Evolutionary conservation across 257 asterid genomes (phyloP), one percentile per base, ranked within the genome.

Genomic region (Schizonepeta tenuifolia): DNA sequence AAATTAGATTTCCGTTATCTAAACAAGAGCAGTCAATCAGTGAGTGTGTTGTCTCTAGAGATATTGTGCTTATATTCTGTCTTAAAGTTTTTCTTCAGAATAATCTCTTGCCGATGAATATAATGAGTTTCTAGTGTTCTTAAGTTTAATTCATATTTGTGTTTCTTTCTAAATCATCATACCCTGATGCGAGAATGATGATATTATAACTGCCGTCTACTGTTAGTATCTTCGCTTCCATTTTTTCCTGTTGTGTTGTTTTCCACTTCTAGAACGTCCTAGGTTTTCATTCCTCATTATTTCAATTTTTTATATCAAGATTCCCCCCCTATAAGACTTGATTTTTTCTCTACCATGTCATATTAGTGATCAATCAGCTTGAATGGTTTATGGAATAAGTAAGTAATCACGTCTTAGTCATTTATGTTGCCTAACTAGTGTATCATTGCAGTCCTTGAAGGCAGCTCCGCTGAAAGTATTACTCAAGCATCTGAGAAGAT

Each of bases 391-490:
- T 11, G 21, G 50, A 81, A n/a, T 61, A 70, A 81, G 21, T 61
- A 70, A 14, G 56, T 64, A 44, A 58, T 54, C 59, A 54, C 51
- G 61, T 68, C 44, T n/a, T 58, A 24, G 72, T 54, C 53, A 13
- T 20, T 56, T 17, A 44, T 54, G 47, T 36, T 43, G 54, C 21
- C 57, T 69, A 72, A 67, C 54, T 44, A 66, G 59, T 72, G 49
- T 72, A 77, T 75, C 69, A 36, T 79, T 82, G 83, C 92, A 94
- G 97, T 75, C 72, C 83, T 91, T 62, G 91, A 94, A 86, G 96
- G 99, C 61, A 75, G 15, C 83, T 89, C 92, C 57, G 80, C 86
- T 77, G 97, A 88, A 84, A 83, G 86, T 83, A 86, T 94, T 53
- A 67, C 86, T 56, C 84, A 59, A 81, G 99, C 96, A 71, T 82